These are phyloP conservation scores for Psilocybe sp. DNA, from an alignment of 768 basidiomycete genomes.

Conservation along the genomic window DNA sequence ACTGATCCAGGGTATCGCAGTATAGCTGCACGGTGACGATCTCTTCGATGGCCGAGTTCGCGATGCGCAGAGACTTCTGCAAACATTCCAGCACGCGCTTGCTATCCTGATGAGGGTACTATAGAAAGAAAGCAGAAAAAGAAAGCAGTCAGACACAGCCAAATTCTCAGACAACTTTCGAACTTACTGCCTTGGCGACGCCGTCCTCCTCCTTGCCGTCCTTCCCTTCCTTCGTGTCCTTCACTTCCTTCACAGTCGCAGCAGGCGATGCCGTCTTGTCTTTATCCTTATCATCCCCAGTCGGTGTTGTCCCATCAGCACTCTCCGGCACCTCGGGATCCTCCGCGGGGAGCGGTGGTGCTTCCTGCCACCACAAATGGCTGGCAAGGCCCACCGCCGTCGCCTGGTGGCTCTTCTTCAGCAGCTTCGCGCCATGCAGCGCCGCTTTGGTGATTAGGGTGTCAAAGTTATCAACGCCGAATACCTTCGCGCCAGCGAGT, in stretches of 20 bases:
- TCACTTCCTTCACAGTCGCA: slow-evolving; percentile 3
- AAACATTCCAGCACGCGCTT: slow-evolving; percentile 97
- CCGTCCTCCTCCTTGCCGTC: slow-evolving; percentile 5
- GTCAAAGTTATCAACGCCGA: slow-evolving; percentile 93
- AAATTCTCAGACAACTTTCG: neutral
- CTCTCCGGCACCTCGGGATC: slow-evolving; percentile 31
- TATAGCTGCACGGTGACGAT: slow-evolving; percentile 96
- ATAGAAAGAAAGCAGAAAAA: too few relatives aligned
- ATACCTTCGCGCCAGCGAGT: slow-evolving; percentile 85
- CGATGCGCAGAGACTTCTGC: slow-evolving; percentile 94
- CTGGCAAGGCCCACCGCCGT: slow-evolving; percentile 93
- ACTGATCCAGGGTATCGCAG: slow-evolving; percentile 93
- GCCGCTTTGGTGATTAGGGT: slow-evolving; percentile 99
- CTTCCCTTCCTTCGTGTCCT: too few relatives aligned
- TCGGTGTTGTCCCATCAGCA: slow-evolving; percentile 34
- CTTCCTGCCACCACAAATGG: slow-evolving; percentile 98
- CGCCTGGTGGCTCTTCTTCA: slow-evolving; percentile 98
- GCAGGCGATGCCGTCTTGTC: slow-evolving; percentile 17
- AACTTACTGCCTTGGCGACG: slow-evolving; percentile 53
- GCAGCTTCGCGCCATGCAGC: slow-evolving; percentile 88
- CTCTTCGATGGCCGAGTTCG: slow-evolving; percentile 95
- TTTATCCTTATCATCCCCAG: slow-evolving; percentile 36
- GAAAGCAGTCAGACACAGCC: neutral
- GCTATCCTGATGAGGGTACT: slow-evolving; percentile 91
- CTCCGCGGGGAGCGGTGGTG: slow-evolving; percentile 38